phyloP scores from a whole-genome alignment of 768 basidiomycete genomes.

The Lentinula aciculospora region DNA sequence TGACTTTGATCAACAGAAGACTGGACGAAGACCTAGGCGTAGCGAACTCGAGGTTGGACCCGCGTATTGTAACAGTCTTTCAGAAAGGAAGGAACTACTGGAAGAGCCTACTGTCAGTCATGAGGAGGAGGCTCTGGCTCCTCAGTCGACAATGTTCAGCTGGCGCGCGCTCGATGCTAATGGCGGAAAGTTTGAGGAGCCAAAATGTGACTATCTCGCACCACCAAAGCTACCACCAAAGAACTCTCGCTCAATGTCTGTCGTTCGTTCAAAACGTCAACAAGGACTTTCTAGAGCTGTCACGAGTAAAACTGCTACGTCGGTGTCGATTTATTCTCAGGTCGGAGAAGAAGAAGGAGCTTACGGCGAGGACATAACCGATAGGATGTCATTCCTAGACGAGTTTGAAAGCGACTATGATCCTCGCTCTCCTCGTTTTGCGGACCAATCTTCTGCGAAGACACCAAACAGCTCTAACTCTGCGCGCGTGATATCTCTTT shows the following conservation, averaged over 20 bases:
- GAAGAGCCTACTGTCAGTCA: background rate
- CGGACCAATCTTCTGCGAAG: background rate
- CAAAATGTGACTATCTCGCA: background rate
- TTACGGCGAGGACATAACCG: background rate
- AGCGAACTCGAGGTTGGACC: slow-evolving; percentile 12
- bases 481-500: slow-evolving; percentile 4
- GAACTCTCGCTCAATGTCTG: background rate
- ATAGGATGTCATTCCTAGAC: slow-evolving; percentile 7
- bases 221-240: background rate
- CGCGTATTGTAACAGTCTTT: slow-evolving; percentile 7
- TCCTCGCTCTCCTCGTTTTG: background rate
- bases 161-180: background rate
- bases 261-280: background rate
- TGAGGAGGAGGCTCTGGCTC: background rate
- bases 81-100: background rate
- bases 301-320: slow-evolving; percentile 9
- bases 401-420: slow-evolving; percentile 10
- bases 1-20: background rate
- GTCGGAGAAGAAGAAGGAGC: slow-evolving; percentile 9
- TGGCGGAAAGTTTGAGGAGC: background rate
- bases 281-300: background rate
- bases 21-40: background rate
- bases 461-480: background rate
- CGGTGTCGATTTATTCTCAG: slow-evolving; percentile 12
- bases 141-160: background rate